Base-by-base conservation (phyloP, 192 early-diverging fungal species). In the Pecoramyces ruminantium region DNA sequence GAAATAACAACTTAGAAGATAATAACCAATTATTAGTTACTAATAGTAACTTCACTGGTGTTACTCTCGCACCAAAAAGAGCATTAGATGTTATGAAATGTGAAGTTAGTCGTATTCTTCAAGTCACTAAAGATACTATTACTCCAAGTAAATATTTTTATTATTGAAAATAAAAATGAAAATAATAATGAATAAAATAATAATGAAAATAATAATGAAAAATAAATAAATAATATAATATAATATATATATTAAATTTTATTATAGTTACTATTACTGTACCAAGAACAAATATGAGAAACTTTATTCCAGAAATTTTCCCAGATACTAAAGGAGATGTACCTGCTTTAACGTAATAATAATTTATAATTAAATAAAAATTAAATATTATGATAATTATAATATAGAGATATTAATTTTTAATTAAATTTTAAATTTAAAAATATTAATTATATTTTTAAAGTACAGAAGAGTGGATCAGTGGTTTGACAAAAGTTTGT, bases 171-270 rank as follows among this genome's bases (percentile, higher is more conserved):
- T 11, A 28, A 15, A 78, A 40, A 12, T n/a, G n/a, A n/a, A n/a
- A n/a, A n/a, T n/a, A n/a, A n/a, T n/a, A n/a, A n/a, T n/a, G n/a
- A n/a, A n/a, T n/a, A n/a, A n/a, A n/a, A n/a, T n/a, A n/a, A n/a
- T n/a, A n/a, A n/a, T n/a, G n/a, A n/a, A n/a, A n/a, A n/a, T n/a
- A n/a, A n/a, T n/a, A n/a, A n/a, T n/a, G n/a, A n/a, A n/a, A n/a
- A n/a, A n/a, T n/a, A n/a, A n/a, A n/a, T n/a, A n/a, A n/a, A n/a
- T n/a, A n/a, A n/a, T n/a, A n/a, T n/a, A 38, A 13, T 79, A 13
- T 93, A 95, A 81, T 86, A 93, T 17, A 95, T 95, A 79, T 97
- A n/a, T n/a, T n/a, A 96, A 81, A 82, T 51, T 21, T 51, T 21
- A 51, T 4, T 21, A 21, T n/a, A 67, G 51, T 67, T n/a, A 67